A percentile compares a stretch with the other conserved stretches of the same genome.
Evolutionary conservation across 345 rosid genomes (phyloP).

Genomic region (Salix caprea): DNA sequence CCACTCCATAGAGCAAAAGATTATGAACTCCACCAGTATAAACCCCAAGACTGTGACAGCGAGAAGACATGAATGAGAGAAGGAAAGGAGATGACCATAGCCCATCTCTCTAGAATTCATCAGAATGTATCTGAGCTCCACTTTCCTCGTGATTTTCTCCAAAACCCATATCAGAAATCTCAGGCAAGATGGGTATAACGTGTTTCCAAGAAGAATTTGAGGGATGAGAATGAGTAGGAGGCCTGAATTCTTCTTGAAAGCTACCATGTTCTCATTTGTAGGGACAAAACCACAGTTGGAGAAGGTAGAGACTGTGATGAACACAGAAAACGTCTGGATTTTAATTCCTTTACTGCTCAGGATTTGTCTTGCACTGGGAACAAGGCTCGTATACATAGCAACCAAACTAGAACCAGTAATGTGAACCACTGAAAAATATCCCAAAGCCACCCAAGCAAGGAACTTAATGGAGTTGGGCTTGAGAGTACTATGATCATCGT

Average conservation of each 20-base stretch:
- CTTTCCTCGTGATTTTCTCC: slow-evolving; percentile 12
- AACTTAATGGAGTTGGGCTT: not conserved
- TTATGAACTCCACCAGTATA: slow-evolving; percentile 13
- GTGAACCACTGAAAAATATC: not conserved
- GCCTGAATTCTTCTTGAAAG: slow-evolving; percentile 42
- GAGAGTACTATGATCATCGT: not conserved
- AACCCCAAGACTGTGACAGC: slow-evolving; percentile 24
- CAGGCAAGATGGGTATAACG: slow-evolving; percentile 17
- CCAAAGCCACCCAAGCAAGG: slow-evolving; percentile 10
- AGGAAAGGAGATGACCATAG: slow-evolving; percentile 19
- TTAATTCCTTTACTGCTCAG: slow-evolving; percentile 10
- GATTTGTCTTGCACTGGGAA: not conserved
- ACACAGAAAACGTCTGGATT: slow-evolving; percentile 41
- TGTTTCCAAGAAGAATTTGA: slow-evolving; percentile 52
- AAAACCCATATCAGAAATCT: slow-evolving; percentile 26
- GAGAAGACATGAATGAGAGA: slow-evolving; percentile 1
- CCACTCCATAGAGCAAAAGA: slow-evolving; percentile 54
- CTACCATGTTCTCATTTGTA: slow-evolving; percentile 26
- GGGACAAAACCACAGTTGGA: slow-evolving; percentile 21
- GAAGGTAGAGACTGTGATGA: slow-evolving; percentile 31
- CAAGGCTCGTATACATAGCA: not conserved
- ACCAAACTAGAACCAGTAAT: not conserved
- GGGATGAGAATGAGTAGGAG: slow-evolving; percentile 52
- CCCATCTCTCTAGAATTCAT: slow-evolving; percentile 29
- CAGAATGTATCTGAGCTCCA: slow-evolving; percentile 18